phyloP scores from a whole-genome alignment of 805 yeast species.

The Tetrapisispora fleetii region DNA sequence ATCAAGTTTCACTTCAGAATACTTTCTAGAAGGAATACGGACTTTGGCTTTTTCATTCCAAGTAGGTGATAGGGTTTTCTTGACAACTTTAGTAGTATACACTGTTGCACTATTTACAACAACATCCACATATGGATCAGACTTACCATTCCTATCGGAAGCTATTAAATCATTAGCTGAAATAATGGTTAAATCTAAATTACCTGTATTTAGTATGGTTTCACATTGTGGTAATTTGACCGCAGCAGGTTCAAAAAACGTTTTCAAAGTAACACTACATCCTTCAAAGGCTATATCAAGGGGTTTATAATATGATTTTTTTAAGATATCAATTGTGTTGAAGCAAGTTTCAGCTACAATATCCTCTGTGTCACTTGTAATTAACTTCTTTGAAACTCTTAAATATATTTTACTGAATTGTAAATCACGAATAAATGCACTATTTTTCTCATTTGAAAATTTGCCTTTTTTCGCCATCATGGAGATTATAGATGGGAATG shows the following conservation, averaged over 20 bases:
- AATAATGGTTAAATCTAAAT: slow-evolving; percentile 44
- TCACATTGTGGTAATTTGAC: slow-evolving; percentile 47
- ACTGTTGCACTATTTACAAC: slow-evolving; percentile 43
- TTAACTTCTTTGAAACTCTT: slow-evolving; percentile 45
- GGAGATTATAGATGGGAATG: slow-evolving; percentile 48
- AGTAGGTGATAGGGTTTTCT: slow-evolving; percentile 59
- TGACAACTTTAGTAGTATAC: slow-evolving; percentile 49
- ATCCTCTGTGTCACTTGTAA: slow-evolving; percentile 39
- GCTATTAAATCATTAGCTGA: slow-evolving; percentile 45
- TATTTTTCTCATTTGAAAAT: slow-evolving; percentile 42
- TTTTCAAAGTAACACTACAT: slow-evolving; percentile 36
- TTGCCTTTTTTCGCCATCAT: slow-evolving; percentile 38
- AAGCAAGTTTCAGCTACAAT: slow-evolving; percentile 41
- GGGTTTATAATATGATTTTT: slow-evolving; percentile 39
- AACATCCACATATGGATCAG: slow-evolving; percentile 60
- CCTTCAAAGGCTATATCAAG: slow-evolving; percentile 36
- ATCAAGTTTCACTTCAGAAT: slow-evolving; percentile 38
- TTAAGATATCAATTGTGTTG: slow-evolving; percentile 45
- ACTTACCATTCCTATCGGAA: slow-evolving; percentile 64
- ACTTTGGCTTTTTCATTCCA: slow-evolving; percentile 64
- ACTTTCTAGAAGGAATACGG: slow-evolving; percentile 54
- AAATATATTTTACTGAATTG: slow-evolving; percentile 47
- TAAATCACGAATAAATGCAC: slow-evolving; percentile 61
- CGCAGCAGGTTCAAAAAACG: slow-evolving; percentile 54
- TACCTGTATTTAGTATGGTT: slow-evolving; percentile 60